Conservation (phyloP, 2,329 filamentous ascomycete species). For the Colletotrichum chlorophyti region DNA sequence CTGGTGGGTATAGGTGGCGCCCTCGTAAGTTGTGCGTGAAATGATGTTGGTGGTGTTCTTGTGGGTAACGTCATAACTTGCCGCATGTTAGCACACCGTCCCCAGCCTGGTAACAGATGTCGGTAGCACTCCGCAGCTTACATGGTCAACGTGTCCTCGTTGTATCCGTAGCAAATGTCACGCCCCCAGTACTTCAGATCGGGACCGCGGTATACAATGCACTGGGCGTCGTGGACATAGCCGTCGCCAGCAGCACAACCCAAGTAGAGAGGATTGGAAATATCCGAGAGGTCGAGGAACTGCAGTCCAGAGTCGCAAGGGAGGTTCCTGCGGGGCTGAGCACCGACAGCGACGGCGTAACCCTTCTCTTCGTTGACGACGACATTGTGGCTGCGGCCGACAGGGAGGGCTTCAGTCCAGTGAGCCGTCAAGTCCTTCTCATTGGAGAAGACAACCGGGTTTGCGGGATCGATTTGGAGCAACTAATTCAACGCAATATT, state of each 20-base stretch:
- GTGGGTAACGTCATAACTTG: slow-evolving; percentile 56
- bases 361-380: slow-evolving; percentile 52
- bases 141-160: slow-evolving; percentile 58
- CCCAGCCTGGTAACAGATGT: accelerated
- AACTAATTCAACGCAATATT: slow-evolving; percentile 38
- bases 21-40: slow-evolving; percentile 60
- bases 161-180: slow-evolving; percentile 64
- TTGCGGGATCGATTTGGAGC: slow-evolving; percentile 46
- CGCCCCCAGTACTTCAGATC: slow-evolving; percentile 52
- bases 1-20: slow-evolving; percentile 65
- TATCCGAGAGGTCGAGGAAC: slow-evolving; percentile 63
- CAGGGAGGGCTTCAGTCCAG: slow-evolving; percentile 39
- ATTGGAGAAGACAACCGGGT: slow-evolving; percentile 36
- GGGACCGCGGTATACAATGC: slow-evolving; percentile 61
- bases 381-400: slow-evolving; percentile 53
- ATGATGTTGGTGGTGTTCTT: slow-evolving; percentile 53
- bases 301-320: slow-evolving; percentile 59
- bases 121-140: neutral
- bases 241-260: slow-evolving; percentile 62
- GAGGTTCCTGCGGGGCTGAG: slow-evolving; percentile 42
- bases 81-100: neutral
- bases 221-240: slow-evolving; percentile 68
- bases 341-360: slow-evolving; percentile 53
- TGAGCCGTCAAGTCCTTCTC: slow-evolving; percentile 37
- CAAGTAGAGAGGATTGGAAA: slow-evolving; percentile 57